Percentiles rank a stretch among this genome's conserved stretches.
Evolutionary conservation across 2,329 filamentous ascomycete species (phyloP).

Genomic region (Cladobotryum protrusum): DNA sequence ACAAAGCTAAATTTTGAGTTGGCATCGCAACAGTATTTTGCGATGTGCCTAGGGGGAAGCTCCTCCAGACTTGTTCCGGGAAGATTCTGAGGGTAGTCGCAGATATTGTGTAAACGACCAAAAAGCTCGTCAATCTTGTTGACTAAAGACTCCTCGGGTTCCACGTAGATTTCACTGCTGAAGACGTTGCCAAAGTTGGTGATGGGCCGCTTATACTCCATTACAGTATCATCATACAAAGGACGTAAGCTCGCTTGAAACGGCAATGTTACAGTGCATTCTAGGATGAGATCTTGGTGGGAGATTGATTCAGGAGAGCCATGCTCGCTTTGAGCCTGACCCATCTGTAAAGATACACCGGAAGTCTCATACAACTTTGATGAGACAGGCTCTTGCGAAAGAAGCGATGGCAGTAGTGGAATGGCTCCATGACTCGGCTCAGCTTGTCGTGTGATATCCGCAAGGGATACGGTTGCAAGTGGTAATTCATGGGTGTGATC

Average conservation of each 20-base stretch:
- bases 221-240: constrained; percentile 45
- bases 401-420: constrained; percentile 17
- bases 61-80: constrained; percentile 36
- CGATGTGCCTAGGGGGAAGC: constrained; percentile 35
- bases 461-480: constrained; percentile 32
- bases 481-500: constrained; percentile 15
- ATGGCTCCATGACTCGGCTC: constrained; percentile 18
- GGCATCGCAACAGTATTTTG: constrained; percentile 48
- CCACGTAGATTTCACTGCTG: constrained; percentile 29
- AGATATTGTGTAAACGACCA: constrained; percentile 44
- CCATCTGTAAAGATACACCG: constrained; percentile 21
- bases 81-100: constrained; percentile 50
- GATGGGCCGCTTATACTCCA: constrained; percentile 37
- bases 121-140: constrained; percentile 47
- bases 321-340: constrained; percentile 18
- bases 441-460: constrained; percentile 29
- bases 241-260: constrained; percentile 48
- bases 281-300: constrained; percentile 16
- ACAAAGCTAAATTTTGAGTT: constrained; percentile 58
- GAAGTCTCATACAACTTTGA: constrained; percentile 18
- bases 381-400: constrained; percentile 14
- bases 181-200: constrained; percentile 40
- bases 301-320: constrained; percentile 14
- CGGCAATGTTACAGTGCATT: constrained; percentile 51
- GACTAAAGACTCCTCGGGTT: constrained; percentile 35